Evolutionary conservation across 2,329 filamentous ascomycete genomes (phyloP), one percentile per base, ranked within the genome.

Genomic region (Stemphylium vesicarium): DNA sequence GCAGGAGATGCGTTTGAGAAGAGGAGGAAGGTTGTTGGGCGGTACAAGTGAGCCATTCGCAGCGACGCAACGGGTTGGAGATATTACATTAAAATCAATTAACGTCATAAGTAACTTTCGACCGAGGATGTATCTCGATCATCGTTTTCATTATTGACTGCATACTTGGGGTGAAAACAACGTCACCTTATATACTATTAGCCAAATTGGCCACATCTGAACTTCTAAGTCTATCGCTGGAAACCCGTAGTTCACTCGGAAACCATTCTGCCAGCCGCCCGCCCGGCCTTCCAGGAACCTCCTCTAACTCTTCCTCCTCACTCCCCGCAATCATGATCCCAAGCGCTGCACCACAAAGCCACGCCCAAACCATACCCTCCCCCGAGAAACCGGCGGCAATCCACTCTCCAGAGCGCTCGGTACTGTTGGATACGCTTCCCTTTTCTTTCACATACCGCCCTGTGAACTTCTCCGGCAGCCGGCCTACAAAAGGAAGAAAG

Each of bases 1-100:
- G 86, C 92, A 69, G 93, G 93, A 20, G 89, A 92, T 53, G 82
- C 84, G 37, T 92, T 90, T 72, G 86, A 78, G 70, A 79, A 79
- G 65, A 71, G 71, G 50, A 72, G 75, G 57, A 76, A 73, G 61
- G 61, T 73, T n/a, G 68, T 75, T 12, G 56, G 63, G 13, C 63
- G 69, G 45, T 69, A 73, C 50, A 67, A 62, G 41, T 60, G 31
- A 53, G 32, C 29, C 2, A 4, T 9, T 11, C 11, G 8, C 26
- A 29, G 26, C 26, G 7, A 9, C 8, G 8, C 26, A 29, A 10
- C 9, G 11, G 10, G 8, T 29, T 29, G 26, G 26, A 29, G 2
- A 11, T 9, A 29, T 29, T 10, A 11, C 26, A 29, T 9, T 11
- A 29, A 29, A 3, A 29, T 11, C 26, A 29, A 29, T n/a, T n/a